Base-by-base conservation (phyloP, 805 yeast species). In the Saccharomycopsis sp. region DNA sequence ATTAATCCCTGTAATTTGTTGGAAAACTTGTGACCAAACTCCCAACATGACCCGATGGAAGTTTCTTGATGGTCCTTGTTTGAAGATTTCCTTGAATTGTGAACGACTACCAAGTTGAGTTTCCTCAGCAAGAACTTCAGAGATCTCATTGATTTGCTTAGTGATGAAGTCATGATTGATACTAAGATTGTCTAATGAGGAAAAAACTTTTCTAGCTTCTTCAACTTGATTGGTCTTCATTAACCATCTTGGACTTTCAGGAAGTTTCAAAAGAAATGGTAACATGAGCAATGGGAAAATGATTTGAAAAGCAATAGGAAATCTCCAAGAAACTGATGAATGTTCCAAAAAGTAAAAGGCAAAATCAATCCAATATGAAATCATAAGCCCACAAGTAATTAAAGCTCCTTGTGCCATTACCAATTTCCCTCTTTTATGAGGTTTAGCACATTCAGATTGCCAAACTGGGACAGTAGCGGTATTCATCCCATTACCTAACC, bases 381-480 rank as follows among this genome's bases (percentile, higher is more conserved):
- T 64, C 51, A 79, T 67, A 31, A 85, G 76, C 53, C 92, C 89
- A 32, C 76, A 66, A 21, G 78, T 76, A 48, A 79, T 74, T 27
- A 78, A 69, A 20, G 80, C 71, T 36, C 87, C 86, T 58, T 79
- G 82, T 52, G 78, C 60, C 50, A 72, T 70, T 41, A 79, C 84
- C 48, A 79, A 60, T 47, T 68, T 63, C 49, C 89, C 89, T 63
- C 87, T 72, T 44, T 63, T 66, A 44, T 70, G 71, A 6, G 84
- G 70, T 45, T 70, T 71, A 31, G 86, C 70, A 58, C 75, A 69
- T 58, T 83, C 94, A 1, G 88, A 69, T 56, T 79, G 88, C 74
- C 82, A 82, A 47, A 78, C 76, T 13, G 94, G 92, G 40, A 79
- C 77, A 23, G 87, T 76, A 13, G 87, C 74, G 9, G 87, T 77